phyloP scores from a whole-genome alignment of 352 stramenopile genomes.

The Globisporangium irregulare region DNA sequence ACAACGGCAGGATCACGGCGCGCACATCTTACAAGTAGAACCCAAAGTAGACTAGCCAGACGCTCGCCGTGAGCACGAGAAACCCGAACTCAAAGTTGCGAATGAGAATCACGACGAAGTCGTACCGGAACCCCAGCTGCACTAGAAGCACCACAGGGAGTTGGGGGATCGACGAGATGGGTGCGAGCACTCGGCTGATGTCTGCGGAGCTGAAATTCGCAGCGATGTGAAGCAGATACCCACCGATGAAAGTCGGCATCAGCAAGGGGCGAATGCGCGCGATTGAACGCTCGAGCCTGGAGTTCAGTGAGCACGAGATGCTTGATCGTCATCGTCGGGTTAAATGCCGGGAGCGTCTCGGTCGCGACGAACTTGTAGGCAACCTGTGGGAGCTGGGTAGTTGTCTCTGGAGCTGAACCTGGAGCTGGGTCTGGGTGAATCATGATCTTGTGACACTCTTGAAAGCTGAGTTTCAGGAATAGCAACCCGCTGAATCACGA shows the following conservation, averaged over 20 bases:
- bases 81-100: conserved; percentile 17
- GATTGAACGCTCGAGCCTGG: conserved; percentile 7
- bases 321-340: conserved; percentile 14
- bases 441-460: not conserved
- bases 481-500: not conserved
- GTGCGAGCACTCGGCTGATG: conserved; percentile 6
- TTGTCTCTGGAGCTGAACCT: not conserved
- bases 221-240: conserved; percentile 3
- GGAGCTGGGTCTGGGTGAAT: not conserved
- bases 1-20: conserved; percentile 5
- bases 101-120: conserved; percentile 12
- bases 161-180: conserved; percentile 10
- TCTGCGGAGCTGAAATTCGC: conserved; percentile 4
- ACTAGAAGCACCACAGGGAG: conserved; percentile 5
- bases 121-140: conserved; percentile 10
- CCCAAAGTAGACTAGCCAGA: conserved; percentile 9
- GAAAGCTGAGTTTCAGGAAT: not conserved
- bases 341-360: conserved; percentile 7
- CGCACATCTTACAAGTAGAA: conserved; percentile 7
- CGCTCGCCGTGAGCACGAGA: conserved; percentile 3
- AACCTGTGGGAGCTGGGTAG: not conserved
- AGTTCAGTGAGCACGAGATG: not conserved
- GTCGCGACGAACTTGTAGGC: conserved; percentile 14
- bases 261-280: not conserved
- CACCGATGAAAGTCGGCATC: not conserved